Base-by-base conservation (phyloP, 352 stramenopile species). In the Phytophthora sansomeana region DNA sequence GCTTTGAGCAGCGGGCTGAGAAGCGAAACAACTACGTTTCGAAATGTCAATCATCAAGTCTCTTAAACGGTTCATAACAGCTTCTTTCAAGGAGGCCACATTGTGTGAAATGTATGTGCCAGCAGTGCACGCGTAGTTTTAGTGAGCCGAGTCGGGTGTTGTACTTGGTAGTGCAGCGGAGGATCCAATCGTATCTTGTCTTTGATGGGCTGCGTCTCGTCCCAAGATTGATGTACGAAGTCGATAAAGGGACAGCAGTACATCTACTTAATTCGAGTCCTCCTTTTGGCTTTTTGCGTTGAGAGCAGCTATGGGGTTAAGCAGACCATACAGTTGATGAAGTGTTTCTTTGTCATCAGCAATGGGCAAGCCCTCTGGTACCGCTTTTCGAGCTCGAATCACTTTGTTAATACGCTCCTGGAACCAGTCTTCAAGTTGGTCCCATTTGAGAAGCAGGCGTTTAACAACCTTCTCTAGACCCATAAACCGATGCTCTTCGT, bases 391-490 rank as follows among this genome's bases (percentile, higher is more conserved):
- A 0, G 53, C 58, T 14, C 58, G n/a, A n/a, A 58, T 66, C 8
- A 29, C 32, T 41, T 66, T 66, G 17, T 47, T 21, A n/a, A 46
- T 52, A 16, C 29, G 47, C 17, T 53, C 48, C 21, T 66, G 38
- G 24, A 66, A 66, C 38, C 58, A 58, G 19, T 66, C 48, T 52
- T 58, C 58, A 10, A 66, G 58, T 41, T 58, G 38, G 3, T 55
- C 55, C 55, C 43, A 63, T 21, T 63, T 63, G 13, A 38, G 11
- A 3, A 66, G 48, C 16, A 66, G 13, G 9, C 58, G 47, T 5
- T 32, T 44, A 5, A 66, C 21, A 36, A 58, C 58, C 19, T 38
- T 58, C 3, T 10, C 48, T 11, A 66, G 35, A 4, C 58, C 48
- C 58, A 66, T 47, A 30, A 66, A 66, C 36, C 36, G 1, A 29